These are phyloP conservation scores for Cystobasidium sp. DNA, from an alignment of 1,284 basidiomycete species.

Conservation along the genomic window DNA sequence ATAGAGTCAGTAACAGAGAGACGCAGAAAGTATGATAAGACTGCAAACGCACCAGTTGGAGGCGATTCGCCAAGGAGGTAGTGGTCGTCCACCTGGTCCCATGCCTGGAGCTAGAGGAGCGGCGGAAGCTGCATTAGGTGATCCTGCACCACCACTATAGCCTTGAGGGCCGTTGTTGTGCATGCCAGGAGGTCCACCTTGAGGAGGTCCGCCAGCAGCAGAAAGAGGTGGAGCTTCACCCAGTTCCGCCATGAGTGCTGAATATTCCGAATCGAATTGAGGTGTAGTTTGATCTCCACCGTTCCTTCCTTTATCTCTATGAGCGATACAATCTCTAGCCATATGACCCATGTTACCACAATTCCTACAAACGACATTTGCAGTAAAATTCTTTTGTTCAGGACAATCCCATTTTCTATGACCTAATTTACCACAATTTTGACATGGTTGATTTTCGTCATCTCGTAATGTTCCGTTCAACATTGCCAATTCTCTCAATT, in stretches of 20 bases:
- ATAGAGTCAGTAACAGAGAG: background rate
- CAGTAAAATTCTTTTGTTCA: conserved; percentile 92
- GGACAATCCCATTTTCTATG: conserved; percentile 93
- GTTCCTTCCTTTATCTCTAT: conserved; percentile 15
- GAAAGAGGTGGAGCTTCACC: conserved; percentile 70
- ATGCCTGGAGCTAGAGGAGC: background rate
- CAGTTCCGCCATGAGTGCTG: conserved; percentile 94
- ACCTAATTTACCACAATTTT: conserved; percentile 92
- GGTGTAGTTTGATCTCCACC: conserved; percentile 20
- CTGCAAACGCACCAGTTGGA: conserved; percentile 58
- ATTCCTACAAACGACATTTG: conserved; percentile 91
- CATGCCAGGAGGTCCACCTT: background rate
- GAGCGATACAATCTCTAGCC: conserved; percentile 65
- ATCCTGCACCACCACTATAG: conserved; percentile 14
- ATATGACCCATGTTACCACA: conserved; percentile 92
- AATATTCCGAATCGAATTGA: conserved; percentile 92
- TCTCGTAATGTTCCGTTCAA: conserved; percentile 98
- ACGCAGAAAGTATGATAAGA: background rate
- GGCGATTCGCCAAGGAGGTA: conserved; percentile 62
- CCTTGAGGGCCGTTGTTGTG: background rate
- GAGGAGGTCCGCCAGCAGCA: conserved; percentile 48
- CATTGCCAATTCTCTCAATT: conserved; percentile 95
- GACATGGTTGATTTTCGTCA: conserved; percentile 98
- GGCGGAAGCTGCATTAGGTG: conserved; percentile 6
- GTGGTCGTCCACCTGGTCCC: conserved; percentile 46